Percentiles rank a stretch among this genome's conserved stretches.
phyloP scores from a whole-genome alignment of 805 yeast genomes.

The Candida easanensis region DNA sequence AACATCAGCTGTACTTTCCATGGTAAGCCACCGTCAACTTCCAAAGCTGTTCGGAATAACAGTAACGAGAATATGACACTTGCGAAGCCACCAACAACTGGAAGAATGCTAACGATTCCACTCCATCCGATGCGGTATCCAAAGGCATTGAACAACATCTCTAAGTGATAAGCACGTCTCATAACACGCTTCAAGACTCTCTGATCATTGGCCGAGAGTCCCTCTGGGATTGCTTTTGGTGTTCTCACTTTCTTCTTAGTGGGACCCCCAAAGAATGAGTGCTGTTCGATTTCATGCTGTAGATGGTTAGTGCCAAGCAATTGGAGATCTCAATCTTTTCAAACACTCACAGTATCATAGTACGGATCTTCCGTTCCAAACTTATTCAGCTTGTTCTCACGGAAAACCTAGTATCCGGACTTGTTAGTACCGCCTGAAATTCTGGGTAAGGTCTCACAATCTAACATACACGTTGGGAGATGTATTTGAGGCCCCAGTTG shows the following conservation, averaged over 20 bases:
- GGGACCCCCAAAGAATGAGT: constrained; percentile 19
- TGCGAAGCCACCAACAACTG: constrained; percentile 60
- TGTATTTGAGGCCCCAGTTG: constrained; percentile 23
- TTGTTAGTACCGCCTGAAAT: too few relatives aligned
- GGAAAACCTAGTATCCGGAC: constrained; percentile 25
- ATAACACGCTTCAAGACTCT: constrained; percentile 48
- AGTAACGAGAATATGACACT: constrained; percentile 49
- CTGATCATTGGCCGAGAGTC: constrained; percentile 52
- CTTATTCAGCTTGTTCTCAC: constrained; percentile 32
- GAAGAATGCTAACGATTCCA: constrained; percentile 65
- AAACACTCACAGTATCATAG: constrained; percentile 32
- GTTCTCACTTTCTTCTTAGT: constrained; percentile 20
- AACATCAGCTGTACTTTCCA: constrained; percentile 49
- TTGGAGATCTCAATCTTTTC: too few relatives aligned
- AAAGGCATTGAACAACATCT: constrained; percentile 57
- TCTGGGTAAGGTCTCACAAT: background rate
- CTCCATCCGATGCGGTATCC: constrained; percentile 72
- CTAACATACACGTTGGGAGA: constrained; percentile 23
- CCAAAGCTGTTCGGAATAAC: constrained; percentile 40
- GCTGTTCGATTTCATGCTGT: constrained; percentile 24
- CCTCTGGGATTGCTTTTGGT: constrained; percentile 48
- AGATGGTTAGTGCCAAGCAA: too few relatives aligned
- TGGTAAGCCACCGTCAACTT: constrained; percentile 67
- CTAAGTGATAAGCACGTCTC: constrained; percentile 64
- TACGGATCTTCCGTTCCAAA: constrained; percentile 45